Conservation (phyloP, 495 filamentous ascomycete genomes). For the Lophiostoma macrostomum region DNA sequence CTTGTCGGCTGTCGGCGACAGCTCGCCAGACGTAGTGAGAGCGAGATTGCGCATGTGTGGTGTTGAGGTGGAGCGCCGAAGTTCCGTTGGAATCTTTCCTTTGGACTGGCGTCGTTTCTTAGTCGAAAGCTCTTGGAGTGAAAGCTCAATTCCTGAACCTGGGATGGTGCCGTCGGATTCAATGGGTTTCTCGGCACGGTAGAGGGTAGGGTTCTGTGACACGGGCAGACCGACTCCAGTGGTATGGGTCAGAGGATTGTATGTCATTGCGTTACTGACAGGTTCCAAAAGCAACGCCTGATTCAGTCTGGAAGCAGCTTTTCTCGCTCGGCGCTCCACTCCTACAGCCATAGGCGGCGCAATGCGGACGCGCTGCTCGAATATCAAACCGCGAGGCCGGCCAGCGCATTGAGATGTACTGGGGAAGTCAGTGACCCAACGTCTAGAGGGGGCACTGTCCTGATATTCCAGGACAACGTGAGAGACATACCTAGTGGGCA, state of each 20-base stretch:
- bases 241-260: conserved; percentile 15
- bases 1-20: conserved; percentile 64
- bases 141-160: conserved; percentile 7
- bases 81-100: conserved; percentile 38
- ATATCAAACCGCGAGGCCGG: conserved; percentile 11
- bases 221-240: conserved; percentile 27
- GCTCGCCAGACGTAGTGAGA: conserved; percentile 42
- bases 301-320: conserved; percentile 27
- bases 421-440: conserved; percentile 7
- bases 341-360: conserved; percentile 32
- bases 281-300: conserved; percentile 18
- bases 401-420: conserved; percentile 25
- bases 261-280: conserved; percentile 27
- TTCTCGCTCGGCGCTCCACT: conserved; percentile 24
- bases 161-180: conserved; percentile 1
- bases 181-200: conserved; percentile 5
- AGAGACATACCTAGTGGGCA: conserved; percentile 19
- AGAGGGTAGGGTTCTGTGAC: conserved; percentile 5
- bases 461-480: conserved; percentile 4
- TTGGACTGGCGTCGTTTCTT: conserved; percentile 30
- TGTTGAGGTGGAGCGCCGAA: conserved; percentile 65
- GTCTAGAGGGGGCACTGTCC: not conserved
- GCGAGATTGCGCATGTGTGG: conserved; percentile 60
- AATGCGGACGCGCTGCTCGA: conserved; percentile 12
- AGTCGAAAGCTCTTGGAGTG: conserved; percentile 6